phyloP scores from a whole-genome alignment of 257 asterid genomes.

The Leptodermis oblonga region DNA sequence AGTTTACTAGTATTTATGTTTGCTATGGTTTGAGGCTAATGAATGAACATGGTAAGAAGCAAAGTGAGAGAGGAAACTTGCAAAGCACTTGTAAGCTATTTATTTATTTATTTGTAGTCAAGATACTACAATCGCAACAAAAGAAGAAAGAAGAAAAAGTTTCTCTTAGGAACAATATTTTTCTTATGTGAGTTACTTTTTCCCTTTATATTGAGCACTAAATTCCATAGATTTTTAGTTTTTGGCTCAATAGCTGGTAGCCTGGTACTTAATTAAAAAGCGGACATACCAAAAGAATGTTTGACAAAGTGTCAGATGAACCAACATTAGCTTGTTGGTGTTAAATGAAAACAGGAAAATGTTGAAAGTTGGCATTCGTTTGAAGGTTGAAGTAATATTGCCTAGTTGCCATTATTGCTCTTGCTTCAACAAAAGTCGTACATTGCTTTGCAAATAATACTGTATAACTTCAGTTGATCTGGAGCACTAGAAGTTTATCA shows the following conservation, averaged over 20 bases:
- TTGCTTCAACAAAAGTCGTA: neutral
- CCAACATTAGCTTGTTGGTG: neutral
- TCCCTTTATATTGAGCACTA: neutral
- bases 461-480: neutral
- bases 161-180: neutral
- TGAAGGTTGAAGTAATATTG: neutral
- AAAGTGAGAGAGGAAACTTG: neutral
- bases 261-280: neutral
- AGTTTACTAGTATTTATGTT: neutral
- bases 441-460: neutral
- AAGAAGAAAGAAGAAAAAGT: neutral
- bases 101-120: neutral
- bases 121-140: neutral
- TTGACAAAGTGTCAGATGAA: neutral
- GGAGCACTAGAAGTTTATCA: neutral
- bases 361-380: neutral
- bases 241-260: neutral
- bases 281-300: conserved; percentile 1
- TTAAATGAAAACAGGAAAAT: neutral
- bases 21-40: neutral
- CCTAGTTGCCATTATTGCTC: neutral
- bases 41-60: neutral
- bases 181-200: neutral
- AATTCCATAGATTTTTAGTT: no score
- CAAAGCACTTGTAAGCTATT: neutral